These are phyloP conservation scores for Glebionis coronaria DNA, from an alignment of 129 eudicot genomes.

Conservation along the genomic window DNA sequence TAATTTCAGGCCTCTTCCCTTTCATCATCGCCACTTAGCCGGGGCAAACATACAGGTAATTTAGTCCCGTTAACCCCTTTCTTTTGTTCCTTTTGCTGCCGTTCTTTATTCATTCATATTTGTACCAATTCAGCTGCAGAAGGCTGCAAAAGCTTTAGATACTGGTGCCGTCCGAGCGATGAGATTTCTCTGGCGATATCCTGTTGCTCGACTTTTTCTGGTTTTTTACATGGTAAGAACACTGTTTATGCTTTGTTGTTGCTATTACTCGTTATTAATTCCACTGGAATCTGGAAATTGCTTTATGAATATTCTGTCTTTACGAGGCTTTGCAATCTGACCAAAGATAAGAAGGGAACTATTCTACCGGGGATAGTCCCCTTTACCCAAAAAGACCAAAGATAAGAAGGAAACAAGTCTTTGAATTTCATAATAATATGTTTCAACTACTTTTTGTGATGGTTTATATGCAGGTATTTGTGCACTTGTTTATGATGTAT, in stretches of 20 bases:
- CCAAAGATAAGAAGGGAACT: conserved; percentile 2
- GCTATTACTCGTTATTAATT: not conserved
- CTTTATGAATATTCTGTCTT: conserved; percentile 5
- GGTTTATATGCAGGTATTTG: conserved; percentile 69
- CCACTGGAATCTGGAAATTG: not conserved
- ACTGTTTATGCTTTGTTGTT: not conserved
- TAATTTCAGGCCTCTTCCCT: conserved; percentile 87
- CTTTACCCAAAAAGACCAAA: too few relatives aligned
- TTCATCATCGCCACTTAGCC: conserved; percentile 90
- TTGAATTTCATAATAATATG: not conserved
- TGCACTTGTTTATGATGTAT: conserved; percentile 98
- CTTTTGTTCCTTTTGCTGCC: conserved; percentile 6
- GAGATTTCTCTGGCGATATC: conserved; percentile 95
- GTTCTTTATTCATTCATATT: conserved; percentile 7
- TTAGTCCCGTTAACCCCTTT: conserved; percentile 17
- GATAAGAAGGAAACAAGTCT: conserved; percentile 1
- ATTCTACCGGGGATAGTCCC: too few relatives aligned
- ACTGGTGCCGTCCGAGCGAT: conserved; percentile 94
- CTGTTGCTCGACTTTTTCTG: conserved; percentile 79
- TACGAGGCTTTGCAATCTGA: not conserved
- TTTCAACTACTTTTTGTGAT: not conserved
- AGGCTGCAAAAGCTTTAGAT: conserved; percentile 90
- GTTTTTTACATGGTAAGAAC: conserved; percentile 75
- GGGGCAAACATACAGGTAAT: conserved; percentile 91
- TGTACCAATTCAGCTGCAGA: conserved; percentile 64